A percentile compares a stretch with the other conserved stretches of the same genome.
Evolutionary conservation across 495 filamentous ascomycete genomes (phyloP).

Genomic region (Lophium mytilinum): DNA sequence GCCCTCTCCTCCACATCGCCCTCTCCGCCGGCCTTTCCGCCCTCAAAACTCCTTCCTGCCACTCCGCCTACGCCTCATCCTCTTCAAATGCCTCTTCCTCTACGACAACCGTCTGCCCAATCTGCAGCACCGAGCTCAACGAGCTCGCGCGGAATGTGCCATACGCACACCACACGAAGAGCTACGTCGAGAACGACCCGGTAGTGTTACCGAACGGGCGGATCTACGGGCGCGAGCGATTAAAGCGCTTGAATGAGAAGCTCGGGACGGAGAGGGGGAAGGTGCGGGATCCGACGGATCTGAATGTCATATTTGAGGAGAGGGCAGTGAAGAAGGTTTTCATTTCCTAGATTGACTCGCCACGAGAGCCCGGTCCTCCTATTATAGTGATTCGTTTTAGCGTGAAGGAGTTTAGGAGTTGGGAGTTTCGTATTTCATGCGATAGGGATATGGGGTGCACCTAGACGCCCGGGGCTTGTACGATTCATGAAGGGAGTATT

Average conservation of each 20-base stretch:
- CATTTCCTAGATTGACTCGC: conserved; percentile 44
- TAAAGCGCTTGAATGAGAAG: conserved; percentile 71
- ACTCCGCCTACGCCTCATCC: conserved; percentile 55
- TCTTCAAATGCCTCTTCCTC: conserved; percentile 52
- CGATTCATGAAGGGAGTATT: too few species aligned
- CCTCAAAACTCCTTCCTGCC: conserved; percentile 91
- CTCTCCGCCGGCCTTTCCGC: conserved; percentile 86
- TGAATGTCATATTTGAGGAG: conserved; percentile 51
- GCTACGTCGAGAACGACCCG: conserved; percentile 78
- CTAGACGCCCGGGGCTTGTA: too few species aligned
- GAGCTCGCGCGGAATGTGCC: conserved; percentile 80
- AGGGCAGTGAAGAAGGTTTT: conserved; percentile 77
- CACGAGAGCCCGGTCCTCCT: too few species aligned
- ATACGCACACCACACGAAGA: conserved; percentile 90
- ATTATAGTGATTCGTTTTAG: too few species aligned
- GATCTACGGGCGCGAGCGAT: conserved; percentile 68
- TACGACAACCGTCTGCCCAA: conserved; percentile 72
- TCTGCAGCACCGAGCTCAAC: conserved; percentile 91
- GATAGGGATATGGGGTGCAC: too few species aligned
- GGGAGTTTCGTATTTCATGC: too few species aligned
- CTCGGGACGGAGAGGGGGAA: conserved; percentile 51
- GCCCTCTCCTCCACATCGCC: conserved; percentile 85
- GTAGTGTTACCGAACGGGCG: conserved; percentile 80
- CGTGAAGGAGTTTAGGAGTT: too few species aligned
- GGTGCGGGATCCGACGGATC: conserved; percentile 69